Percentiles rank a stretch among this genome's conserved stretches.
Conservation (phyloP, 2,329 filamentous ascomycete genomes). For the Botrytis squamosa region DNA sequence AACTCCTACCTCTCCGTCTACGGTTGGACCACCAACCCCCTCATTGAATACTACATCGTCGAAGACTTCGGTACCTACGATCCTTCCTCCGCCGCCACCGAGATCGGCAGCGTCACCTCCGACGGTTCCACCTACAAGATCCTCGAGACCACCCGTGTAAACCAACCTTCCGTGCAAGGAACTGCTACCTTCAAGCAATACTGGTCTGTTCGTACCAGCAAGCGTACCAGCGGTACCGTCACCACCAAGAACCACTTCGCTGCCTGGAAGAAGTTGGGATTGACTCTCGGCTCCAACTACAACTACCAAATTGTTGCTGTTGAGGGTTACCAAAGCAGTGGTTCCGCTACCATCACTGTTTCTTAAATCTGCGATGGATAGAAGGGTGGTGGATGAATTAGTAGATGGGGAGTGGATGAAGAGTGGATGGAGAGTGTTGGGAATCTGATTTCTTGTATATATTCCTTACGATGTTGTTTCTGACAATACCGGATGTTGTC, state of each 20-base stretch:
- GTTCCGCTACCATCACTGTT: slow-evolving; percentile 24
- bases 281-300: slow-evolving; percentile 43
- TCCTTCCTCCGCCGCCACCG: slow-evolving; percentile 47
- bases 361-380: not conserved
- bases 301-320: slow-evolving; percentile 52
- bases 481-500: not conserved
- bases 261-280: slow-evolving; percentile 50
- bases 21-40: slow-evolving; percentile 47
- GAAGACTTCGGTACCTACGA: slow-evolving; percentile 53
- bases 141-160: slow-evolving; percentile 42
- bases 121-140: slow-evolving; percentile 54
- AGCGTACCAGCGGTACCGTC: slow-evolving; percentile 52
- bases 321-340: slow-evolving; percentile 25
- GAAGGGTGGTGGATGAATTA: not conserved
- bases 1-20: slow-evolving; percentile 56
- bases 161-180: slow-evolving; percentile 48
- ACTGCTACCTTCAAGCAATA: slow-evolving; percentile 53
- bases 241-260: slow-evolving; percentile 52
- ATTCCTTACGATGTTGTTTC: not conserved
- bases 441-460: not conserved
- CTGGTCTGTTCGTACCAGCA: slow-evolving; percentile 51
- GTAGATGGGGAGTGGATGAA: not conserved
- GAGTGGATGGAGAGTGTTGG: not conserved
- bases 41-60: slow-evolving; percentile 51
- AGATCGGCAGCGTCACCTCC: slow-evolving; percentile 50